Conservation (phyloP, 441 rosid genomes). For the Sinapis alba region DNA sequence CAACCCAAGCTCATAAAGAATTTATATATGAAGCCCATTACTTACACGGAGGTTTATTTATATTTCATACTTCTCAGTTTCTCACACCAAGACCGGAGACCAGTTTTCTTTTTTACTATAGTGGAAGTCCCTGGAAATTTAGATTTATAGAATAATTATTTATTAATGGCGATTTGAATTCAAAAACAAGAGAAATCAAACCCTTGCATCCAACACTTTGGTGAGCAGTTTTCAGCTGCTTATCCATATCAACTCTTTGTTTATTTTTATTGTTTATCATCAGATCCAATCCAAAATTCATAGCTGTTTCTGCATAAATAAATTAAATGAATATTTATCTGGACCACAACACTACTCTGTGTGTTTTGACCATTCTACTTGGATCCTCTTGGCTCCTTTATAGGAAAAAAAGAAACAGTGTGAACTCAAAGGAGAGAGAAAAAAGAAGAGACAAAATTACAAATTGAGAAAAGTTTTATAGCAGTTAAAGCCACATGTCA, state of each 20-base stretch:
- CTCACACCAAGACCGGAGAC: too few relatives aligned
- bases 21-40: too few relatives aligned
- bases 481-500: conserved; percentile 15
- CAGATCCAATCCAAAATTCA: not conserved
- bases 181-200: not conserved
- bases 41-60: too few relatives aligned
- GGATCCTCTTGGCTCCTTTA: not conserved
- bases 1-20: too few relatives aligned
- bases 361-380: conserved; percentile 23
- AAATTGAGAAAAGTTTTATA: not conserved
- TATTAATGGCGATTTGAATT: not conserved
- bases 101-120: too few relatives aligned
- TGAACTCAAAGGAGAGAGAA: not conserved
- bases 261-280: not conserved
- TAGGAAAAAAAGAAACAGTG: not conserved
- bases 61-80: too few relatives aligned
- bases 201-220: not conserved
- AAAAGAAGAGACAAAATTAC: not conserved
- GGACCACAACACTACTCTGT: conserved; percentile 18
- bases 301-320: not conserved
- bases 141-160: not conserved
- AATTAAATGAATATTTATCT: not conserved
- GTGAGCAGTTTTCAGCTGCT: not conserved
- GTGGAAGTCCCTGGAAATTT: not conserved
- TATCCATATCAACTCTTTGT: not conserved